These are phyloP conservation scores for Tritrichomonas foetus DNA, from an alignment of 208 protist species.

Conservation along the genomic window DNA sequence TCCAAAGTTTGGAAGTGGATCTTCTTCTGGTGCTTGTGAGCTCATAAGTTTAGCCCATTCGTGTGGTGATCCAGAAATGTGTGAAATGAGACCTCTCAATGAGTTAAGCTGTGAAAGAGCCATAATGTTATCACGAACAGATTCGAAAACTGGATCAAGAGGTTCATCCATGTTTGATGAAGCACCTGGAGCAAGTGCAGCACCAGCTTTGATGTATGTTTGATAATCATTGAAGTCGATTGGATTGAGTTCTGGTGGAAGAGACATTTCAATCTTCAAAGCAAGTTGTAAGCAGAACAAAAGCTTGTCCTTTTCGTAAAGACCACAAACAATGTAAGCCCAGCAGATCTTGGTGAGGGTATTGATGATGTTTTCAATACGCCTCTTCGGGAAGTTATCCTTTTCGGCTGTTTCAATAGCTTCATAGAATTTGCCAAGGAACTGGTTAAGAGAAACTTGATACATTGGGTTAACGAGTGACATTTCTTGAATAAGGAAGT, in stretches of 20 bases:
- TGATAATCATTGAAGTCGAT: conserved; percentile 50
- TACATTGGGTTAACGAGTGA: conserved; percentile 92
- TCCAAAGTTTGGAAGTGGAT: neutral
- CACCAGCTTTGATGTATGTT: conserved; percentile 80
- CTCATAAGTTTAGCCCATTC: neutral
- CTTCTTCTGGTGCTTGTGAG: neutral
- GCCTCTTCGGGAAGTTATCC: conserved; percentile 73
- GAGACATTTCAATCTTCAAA: conserved; percentile 75
- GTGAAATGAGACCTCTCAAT: neutral
- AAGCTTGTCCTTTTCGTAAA: conserved; percentile 92
- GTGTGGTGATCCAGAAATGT: neutral
- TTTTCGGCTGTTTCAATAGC: conserved; percentile 73
- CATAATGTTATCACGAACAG: neutral
- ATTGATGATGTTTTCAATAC: conserved; percentile 88
- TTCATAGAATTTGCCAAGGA: conserved; percentile 85
- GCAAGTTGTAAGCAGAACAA: conserved; percentile 87
- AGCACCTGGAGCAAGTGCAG: conserved; percentile 65
- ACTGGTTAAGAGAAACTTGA: conserved; percentile 90
- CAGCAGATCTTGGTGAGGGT: conserved; percentile 80
- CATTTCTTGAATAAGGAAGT: conserved; percentile 97
- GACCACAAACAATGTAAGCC: conserved; percentile 84
- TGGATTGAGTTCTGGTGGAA: neutral
- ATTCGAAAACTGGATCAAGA: neutral
- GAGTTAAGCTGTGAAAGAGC: neutral
- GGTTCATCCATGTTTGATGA: neutral